phyloP scores from a whole-genome alignment of 2,329 filamentous ascomycete species.

The Xylariaceae sp. region DNA sequence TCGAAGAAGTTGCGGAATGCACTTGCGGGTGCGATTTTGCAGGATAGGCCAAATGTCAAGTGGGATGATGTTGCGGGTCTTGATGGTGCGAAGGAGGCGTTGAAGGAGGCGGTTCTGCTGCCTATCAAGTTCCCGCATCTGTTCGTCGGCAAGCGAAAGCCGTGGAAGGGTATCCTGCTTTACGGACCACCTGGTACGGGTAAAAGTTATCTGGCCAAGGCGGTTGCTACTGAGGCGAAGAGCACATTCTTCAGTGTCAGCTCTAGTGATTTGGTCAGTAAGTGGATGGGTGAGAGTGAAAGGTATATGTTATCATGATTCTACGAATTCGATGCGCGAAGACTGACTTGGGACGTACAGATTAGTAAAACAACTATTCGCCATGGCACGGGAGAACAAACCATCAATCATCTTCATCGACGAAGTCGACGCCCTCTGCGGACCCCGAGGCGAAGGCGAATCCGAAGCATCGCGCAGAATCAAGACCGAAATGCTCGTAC shows the following conservation, averaged over 20 bases:
- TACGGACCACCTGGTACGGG: constrained; percentile 96
- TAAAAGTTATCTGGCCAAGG: constrained; percentile 96
- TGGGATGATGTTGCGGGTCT: constrained; percentile 98
- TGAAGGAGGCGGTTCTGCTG: constrained; percentile 96
- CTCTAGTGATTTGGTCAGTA: constrained; percentile 94
- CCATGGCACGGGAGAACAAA: constrained; percentile 96
- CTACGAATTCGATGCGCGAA: constrained; percentile 15
- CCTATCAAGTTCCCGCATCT: constrained; percentile 98
- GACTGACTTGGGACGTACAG: constrained; percentile 41
- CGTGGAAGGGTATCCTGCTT: constrained; percentile 95
- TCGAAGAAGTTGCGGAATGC: constrained; percentile 93
- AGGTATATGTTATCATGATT: constrained; percentile 52
- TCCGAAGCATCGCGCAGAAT: constrained; percentile 96
- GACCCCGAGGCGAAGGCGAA: constrained; percentile 88
- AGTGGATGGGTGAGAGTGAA: constrained; percentile 99
- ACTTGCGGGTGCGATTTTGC: constrained; percentile 84
- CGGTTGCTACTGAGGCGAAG: constrained; percentile 96
- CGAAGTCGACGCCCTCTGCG: constrained; percentile 94
- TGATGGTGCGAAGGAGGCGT: constrained; percentile 88
- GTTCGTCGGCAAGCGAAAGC: constrained; percentile 92
- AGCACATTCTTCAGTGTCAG: constrained; percentile 99
- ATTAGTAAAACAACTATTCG: constrained; percentile 93
- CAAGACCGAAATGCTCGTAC: constrained; percentile 96
- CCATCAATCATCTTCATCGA: constrained; percentile 99
- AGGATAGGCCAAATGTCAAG: constrained; percentile 91